These are phyloP conservation scores for Brettanomyces bruxellensis DNA, from an alignment of 805 yeast species.

Conservation along the genomic window DNA sequence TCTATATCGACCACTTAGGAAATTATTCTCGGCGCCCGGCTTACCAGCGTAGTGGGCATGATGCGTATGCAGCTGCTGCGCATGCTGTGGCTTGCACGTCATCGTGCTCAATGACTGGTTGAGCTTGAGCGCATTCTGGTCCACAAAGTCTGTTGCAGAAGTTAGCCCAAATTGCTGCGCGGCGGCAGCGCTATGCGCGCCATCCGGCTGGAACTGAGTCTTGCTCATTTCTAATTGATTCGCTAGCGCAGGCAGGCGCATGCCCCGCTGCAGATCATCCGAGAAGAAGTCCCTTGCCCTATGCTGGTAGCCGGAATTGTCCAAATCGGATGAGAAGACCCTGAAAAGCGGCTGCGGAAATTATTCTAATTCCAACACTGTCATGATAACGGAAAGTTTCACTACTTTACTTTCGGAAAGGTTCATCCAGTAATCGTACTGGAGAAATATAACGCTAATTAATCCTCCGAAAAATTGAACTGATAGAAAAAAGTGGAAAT, in stretches of 20 bases:
- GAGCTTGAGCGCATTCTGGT: constrained; percentile 20
- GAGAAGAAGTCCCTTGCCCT: constrained; percentile 3
- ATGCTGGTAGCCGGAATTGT: constrained; percentile 11
- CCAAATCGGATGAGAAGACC: constrained; percentile 22
- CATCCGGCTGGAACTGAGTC: not conserved
- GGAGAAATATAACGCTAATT: too few relatives aligned
- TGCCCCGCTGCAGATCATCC: constrained; percentile 12
- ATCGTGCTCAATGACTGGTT: not conserved
- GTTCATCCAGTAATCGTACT: too few relatives aligned
- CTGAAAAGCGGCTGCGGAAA: constrained; percentile 11
- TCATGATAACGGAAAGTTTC: too few relatives aligned
- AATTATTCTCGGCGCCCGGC: not conserved
- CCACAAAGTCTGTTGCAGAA: not conserved
- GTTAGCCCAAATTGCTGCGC: not conserved
- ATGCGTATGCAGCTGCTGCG: not conserved
- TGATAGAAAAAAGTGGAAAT: too few relatives aligned
- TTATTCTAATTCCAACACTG: too few relatives aligned
- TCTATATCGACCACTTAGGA: too few relatives aligned
- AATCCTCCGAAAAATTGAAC: too few relatives aligned
- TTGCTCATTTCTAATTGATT: not conserved
- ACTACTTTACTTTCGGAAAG: too few relatives aligned
- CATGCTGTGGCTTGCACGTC: not conserved
- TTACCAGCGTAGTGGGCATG: not conserved
- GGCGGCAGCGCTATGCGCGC: not conserved
- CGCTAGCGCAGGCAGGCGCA: constrained; percentile 11